phyloP scores from a whole-genome alignment of 768 basidiomycete genomes.

The Daedalea quercina region DNA sequence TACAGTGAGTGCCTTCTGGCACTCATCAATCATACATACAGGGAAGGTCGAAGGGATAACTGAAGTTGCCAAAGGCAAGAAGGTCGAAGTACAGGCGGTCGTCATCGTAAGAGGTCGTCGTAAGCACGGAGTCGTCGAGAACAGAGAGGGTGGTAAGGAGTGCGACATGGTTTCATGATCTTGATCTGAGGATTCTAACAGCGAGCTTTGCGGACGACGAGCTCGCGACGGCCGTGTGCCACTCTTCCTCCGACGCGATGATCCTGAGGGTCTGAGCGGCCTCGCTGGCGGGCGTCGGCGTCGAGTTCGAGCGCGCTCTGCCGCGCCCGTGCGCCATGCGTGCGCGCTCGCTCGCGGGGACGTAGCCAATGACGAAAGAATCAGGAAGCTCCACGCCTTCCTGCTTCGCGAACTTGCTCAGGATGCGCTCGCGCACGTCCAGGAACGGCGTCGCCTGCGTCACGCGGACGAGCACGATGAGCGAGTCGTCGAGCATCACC shows the following conservation, averaged over 20 bases:
- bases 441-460: conserved; percentile 38
- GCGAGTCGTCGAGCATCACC: conserved; percentile 49
- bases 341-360: conserved; percentile 23
- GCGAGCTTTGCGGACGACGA: conserved; percentile 48
- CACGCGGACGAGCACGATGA: conserved; percentile 55
- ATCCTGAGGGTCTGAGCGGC: conserved; percentile 28
- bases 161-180: not conserved
- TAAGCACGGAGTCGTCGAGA: no score
- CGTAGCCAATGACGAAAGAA: conserved; percentile 50
- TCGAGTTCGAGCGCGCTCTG: conserved; percentile 29
- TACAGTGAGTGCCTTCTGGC: no score
- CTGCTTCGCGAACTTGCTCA: conserved; percentile 60
- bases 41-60: no score
- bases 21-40: no score
- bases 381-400: conserved; percentile 48
- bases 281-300: conserved; percentile 8
- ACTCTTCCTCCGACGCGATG: conserved; percentile 51
- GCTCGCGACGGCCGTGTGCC: conserved; percentile 42
- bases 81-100: no score
- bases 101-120: no score
- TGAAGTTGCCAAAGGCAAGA: no score
- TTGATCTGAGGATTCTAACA: conserved; percentile 40
- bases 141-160: not conserved
- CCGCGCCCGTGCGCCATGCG: conserved; percentile 16
- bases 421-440: conserved; percentile 51